Percentiles rank a stretch among this genome's conserved stretches.
phyloP scores from a whole-genome alignment of 805 yeast genomes.

The Pichia scutulata region DNA sequence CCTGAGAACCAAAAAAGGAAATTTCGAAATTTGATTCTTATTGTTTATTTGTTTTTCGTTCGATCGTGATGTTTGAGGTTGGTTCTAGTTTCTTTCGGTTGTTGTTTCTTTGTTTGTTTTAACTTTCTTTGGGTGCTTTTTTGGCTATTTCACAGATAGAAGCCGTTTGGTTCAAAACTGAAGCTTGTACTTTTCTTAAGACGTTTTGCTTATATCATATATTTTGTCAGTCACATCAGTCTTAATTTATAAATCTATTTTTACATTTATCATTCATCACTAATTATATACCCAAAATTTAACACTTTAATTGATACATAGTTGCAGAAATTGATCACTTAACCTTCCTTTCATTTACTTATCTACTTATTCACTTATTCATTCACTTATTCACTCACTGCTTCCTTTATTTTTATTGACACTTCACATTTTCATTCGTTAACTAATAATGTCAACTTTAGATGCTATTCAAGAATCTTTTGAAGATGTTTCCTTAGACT shows the following conservation, averaged over 20 bases:
- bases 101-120: background rate
- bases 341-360: no score
- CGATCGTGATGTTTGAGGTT: background rate
- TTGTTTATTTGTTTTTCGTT: background rate
- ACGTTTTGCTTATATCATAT: background rate
- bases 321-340: background rate
- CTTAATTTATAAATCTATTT: background rate
- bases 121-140: background rate
- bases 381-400: background rate
- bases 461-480: slow-evolving; percentile 30
- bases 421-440: background rate
- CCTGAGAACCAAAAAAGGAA: background rate
- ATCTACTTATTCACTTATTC: background rate
- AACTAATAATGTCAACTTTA: slow-evolving; percentile 12
- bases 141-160: background rate
- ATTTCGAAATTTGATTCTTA: background rate
- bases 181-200: background rate
- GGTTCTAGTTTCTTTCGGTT: background rate
- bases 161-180: background rate
- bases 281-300: background rate
- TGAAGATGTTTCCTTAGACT: slow-evolving; percentile 24
- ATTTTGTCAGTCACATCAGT: background rate
- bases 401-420: no score
- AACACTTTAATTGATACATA: background rate
- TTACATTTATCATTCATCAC: background rate